Base-by-base conservation (phyloP, 2,329 filamentous ascomycete genomes). In the Fusarium scirpi region DNA sequence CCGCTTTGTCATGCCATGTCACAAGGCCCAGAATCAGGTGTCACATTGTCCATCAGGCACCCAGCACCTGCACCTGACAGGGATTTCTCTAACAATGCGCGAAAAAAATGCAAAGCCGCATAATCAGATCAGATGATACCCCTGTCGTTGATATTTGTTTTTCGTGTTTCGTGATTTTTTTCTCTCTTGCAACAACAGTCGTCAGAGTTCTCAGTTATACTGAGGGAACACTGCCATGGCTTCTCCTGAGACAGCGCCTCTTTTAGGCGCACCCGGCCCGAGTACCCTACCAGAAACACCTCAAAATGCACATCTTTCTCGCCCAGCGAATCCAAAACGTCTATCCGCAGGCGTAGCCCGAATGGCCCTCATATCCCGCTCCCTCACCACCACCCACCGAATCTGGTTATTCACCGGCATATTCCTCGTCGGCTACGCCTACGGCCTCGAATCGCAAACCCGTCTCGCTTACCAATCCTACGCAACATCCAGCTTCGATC, bases 341-440 rank as follows among this genome's bases (percentile, higher is more conserved):
- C 29, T 70, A 8, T 74, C 73, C 1, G 70, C 76, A 2, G 87
- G 87, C 73, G 87, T 89, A 32, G 81, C 79, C 24, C 84, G 86
- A 6, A 85, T 88, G 64, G 85, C 86, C 48, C 81, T 82, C 24
- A 79, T 87, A 15, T 81, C 84, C 0, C 78, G 80, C 6, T 81
- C 84, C 43, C 80, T 89, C 20, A 84, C 82, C 82, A 0, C 62
- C 1, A 63, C 75, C 5, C 84, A 89, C 69, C 84, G 86, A 3
- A 72, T 84, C 16, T 81, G 82, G 65, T 80, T 90, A 49, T 89
- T 90, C 70, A 72, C 84, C 30, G 83, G 85, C 25, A 83, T 90
- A 57, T 90, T 90, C 74, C 72, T 90, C 22, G 81, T 90, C 48
- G 85, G 87, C 4, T 91, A 89, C 73, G 86, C 86, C 8, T 90